These are phyloP conservation scores for Casuarina equisetifolia DNA, from an alignment of 306 rosid genomes.

Conservation along the genomic window DNA sequence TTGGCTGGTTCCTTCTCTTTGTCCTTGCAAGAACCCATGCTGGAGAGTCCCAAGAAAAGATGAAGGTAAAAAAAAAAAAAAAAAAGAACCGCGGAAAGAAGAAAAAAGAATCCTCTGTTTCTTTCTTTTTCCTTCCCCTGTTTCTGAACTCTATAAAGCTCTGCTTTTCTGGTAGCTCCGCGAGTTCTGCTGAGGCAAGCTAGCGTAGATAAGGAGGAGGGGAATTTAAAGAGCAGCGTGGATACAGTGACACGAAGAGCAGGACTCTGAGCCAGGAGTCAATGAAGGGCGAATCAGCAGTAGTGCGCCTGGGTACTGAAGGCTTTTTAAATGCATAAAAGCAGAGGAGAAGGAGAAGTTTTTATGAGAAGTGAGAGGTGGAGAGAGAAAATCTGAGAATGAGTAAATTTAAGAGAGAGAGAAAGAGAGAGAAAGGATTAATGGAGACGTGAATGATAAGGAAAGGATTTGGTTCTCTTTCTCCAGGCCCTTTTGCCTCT, in stretches of 20 bases:
- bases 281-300: conserved; percentile 17
- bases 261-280: conserved; percentile 1
- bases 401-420: not conserved
- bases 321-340: conserved; percentile 29
- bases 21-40: conserved; percentile 62
- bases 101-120: conserved; percentile 1
- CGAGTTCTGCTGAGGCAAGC: not conserved
- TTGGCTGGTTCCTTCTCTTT: conserved; percentile 27
- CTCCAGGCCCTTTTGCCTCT: conserved; percentile 62
- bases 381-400: conserved; percentile 9
- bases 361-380: conserved; percentile 18
- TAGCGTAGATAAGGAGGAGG: not conserved
- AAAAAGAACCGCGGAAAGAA: not conserved
- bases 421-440: conserved; percentile 12
- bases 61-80: not conserved
- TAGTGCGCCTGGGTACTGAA: conserved; percentile 18
- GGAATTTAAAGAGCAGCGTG: conserved; percentile 13
- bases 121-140: conserved; percentile 22
- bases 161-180: conserved; percentile 5
- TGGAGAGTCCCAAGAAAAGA: conserved; percentile 15
- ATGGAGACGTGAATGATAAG: conserved; percentile 78
- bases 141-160: conserved; percentile 13
- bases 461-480: conserved; percentile 60
- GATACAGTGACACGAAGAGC: not conserved
- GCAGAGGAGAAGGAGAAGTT: conserved; percentile 3